phyloP scores from a whole-genome alignment of 108 stramenopile genomes.

The Aureococcus anophagefferens region DNA sequence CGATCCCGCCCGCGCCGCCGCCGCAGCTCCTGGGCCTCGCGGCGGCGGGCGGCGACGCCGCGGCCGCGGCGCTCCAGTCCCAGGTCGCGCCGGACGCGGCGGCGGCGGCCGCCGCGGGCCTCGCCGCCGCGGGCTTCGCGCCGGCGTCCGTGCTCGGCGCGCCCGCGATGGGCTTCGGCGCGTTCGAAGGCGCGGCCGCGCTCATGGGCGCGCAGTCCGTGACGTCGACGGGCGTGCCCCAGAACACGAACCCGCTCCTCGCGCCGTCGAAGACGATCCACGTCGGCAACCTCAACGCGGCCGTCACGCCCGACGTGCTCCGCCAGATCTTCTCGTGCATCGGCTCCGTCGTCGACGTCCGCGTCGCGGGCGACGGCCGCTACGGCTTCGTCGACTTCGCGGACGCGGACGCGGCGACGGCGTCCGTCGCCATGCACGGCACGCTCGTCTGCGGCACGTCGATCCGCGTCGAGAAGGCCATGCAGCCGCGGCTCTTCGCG shows the following conservation, averaged over 20 bases:
- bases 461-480: neutral
- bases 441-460: neutral
- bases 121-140: no score
- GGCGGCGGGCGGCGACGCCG: no score
- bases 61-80: no score
- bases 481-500: neutral
- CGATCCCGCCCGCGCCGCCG: no score
- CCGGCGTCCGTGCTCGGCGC: neutral
- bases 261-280: neutral
- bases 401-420: neutral
- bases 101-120: no score
- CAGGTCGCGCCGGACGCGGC: no score
- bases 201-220: neutral
- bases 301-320: neutral
- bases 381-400: neutral
- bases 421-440: neutral
- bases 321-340: neutral
- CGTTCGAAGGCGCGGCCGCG: no score
- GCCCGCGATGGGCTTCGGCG: neutral
- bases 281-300: neutral
- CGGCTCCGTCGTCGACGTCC: neutral
- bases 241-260: no score
- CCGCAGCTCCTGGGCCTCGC: no score
- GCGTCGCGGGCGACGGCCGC: neutral
- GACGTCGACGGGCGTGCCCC: neutral